phyloP scores from a whole-genome alignment of 257 asterid genomes.

The Phtheirospermum japonicum region DNA sequence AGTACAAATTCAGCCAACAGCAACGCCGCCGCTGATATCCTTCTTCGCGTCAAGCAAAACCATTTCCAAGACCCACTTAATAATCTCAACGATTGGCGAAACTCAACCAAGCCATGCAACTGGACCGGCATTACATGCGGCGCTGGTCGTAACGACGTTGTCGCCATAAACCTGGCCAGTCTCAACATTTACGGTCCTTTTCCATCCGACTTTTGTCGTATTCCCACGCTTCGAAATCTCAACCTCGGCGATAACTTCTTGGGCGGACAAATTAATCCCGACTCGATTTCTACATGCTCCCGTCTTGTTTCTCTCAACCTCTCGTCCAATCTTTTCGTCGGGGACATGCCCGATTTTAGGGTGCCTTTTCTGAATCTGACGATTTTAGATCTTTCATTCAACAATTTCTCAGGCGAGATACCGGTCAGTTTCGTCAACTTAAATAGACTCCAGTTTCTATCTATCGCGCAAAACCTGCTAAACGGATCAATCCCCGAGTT shows the following conservation, averaged over 20 bases:
- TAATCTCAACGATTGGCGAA: neutral
- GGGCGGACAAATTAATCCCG: neutral
- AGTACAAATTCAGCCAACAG: neutral
- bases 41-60: neutral
- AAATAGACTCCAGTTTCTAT: conserved; percentile 42
- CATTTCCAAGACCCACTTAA: neutral
- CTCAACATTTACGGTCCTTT: neutral
- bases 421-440: conserved; percentile 52
- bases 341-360: conserved; percentile 49
- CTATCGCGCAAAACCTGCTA: conserved; percentile 48
- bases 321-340: conserved; percentile 52
- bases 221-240: neutral
- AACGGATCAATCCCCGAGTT: conserved; percentile 73
- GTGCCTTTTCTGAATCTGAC: conserved; percentile 48
- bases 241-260: neutral
- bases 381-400: conserved; percentile 46
- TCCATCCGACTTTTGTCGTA: neutral
- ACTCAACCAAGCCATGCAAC: neutral
- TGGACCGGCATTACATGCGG: conserved; percentile 2
- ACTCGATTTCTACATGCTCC: conserved; percentile 47
- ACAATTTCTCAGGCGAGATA: conserved; percentile 72
- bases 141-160: neutral
- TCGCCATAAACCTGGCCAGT: neutral
- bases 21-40: neutral
- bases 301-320: conserved; percentile 45